A percentile compares a stretch with the other conserved stretches of the same genome.
Conservation (phyloP, 2,329 filamentous ascomycete species). For the Pseudopithomyces chartarum region DNA sequence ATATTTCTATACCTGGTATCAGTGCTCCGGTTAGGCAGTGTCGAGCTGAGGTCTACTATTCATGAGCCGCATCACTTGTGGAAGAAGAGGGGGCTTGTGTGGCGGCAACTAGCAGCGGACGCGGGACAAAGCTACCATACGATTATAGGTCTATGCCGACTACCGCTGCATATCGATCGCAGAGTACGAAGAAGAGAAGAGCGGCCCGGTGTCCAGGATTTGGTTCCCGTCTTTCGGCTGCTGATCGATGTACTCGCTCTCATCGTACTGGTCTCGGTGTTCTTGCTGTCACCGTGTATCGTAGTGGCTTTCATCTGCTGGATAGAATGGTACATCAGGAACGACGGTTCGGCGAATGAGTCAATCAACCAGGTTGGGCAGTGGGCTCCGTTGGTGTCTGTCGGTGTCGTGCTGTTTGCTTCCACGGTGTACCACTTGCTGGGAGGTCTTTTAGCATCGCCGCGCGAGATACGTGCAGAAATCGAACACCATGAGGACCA, state of each 20-base stretch:
- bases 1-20: conserved; percentile 14
- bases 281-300: conserved; percentile 8
- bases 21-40: conserved; percentile 9
- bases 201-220: not conserved
- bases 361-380: conserved; percentile 14
- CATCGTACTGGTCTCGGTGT: conserved; percentile 8
- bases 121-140: not conserved
- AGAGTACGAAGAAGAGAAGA: not conserved
- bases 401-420: conserved; percentile 9
- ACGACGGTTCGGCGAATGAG: conserved; percentile 15
- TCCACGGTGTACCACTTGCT: conserved; percentile 8
- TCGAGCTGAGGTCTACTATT: conserved; percentile 7
- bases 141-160: not conserved
- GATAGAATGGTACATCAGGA: conserved; percentile 20
- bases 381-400: conserved; percentile 11
- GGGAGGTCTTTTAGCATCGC: not conserved
- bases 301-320: conserved; percentile 17
- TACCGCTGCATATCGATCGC: not conserved
- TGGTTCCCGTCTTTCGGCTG: not conserved
- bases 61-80: conserved; percentile 13
- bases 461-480: conserved; percentile 1
- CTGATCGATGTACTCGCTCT: conserved; percentile 5
- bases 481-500: not conserved
- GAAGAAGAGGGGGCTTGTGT: conserved; percentile 1
- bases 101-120: conserved; percentile 8